phyloP scores from a whole-genome alignment of 306 rosid genomes.

The Sicyos edulis region DNA sequence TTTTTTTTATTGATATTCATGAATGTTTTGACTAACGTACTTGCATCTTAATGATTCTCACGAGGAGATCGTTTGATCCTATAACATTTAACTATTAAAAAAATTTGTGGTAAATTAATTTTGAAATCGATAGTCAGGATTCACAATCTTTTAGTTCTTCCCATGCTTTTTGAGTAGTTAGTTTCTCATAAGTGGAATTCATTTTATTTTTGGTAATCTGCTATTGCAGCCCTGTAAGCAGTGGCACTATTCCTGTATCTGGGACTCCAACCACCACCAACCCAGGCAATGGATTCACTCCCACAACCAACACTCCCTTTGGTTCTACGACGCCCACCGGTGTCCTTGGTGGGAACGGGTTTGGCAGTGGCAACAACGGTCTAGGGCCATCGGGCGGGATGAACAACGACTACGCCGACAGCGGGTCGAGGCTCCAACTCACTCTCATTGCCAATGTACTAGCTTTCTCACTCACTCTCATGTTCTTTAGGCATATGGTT shows the following conservation, averaged over 20 bases:
- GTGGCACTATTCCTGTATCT: conserved; percentile 10
- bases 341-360: conserved; percentile 16
- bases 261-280: conserved; percentile 24
- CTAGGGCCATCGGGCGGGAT: conserved; percentile 16
- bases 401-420: conserved; percentile 5
- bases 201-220: not conserved
- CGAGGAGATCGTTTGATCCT: too few relatives aligned
- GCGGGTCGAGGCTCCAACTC: conserved; percentile 8
- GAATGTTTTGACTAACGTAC: too few relatives aligned
- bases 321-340: conserved; percentile 17
- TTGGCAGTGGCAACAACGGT: conserved; percentile 12
- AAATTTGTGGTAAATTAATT: too few relatives aligned
- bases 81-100: too few relatives aligned
- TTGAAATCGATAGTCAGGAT: too few relatives aligned
- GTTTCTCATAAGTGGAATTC: not conserved
- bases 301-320: conserved; percentile 20
- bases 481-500: not conserved
- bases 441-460: not conserved
- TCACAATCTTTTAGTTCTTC: too few relatives aligned
- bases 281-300: not conserved
- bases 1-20: too few relatives aligned
- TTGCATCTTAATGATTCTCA: too few relatives aligned
- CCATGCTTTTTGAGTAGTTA: not conserved
- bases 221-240: conserved; percentile 16
- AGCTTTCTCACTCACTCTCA: not conserved